Base-by-base conservation (phyloP, 208 protist genomes). In the Acanthamoeba triangularis region DNA sequence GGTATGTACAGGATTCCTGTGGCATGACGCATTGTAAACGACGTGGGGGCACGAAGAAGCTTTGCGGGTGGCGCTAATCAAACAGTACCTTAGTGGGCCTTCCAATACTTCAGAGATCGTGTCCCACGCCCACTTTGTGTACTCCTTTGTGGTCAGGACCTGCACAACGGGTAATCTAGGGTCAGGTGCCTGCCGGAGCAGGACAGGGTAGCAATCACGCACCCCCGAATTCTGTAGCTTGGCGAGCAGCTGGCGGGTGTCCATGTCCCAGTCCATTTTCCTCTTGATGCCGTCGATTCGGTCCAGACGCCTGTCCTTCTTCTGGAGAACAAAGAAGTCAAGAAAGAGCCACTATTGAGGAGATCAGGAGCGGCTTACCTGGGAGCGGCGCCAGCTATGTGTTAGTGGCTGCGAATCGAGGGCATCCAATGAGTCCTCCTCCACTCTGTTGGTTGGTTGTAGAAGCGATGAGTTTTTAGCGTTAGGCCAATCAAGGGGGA, bases 231-330 rank as follows among this genome's bases (percentile, higher is more conserved):
- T 90, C 30, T 95, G 84, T 2, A 97, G 56, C 20, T 96, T 96
- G 28, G 61, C 41, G 37, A 95, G 69, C 59, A 97, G 94, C 67
- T 96, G 94, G 0, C 33, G 65, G 49, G 93, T 92, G 33, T 97
- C 96, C 95, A 97, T 96, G 23, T 96, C 95, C 88, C 92, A 96
- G 23, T 97, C 96, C 95, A 97, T 96, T 28, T 96, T 96, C 91
- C 95, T 91, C 74, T 96, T 95, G 13, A 96, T 85, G 37, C 78
- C 95, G 49, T 96, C 95, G 28, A 96, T 91, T 44, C 93, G 90
- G 35, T 97, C 96, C 6, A 96, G 65, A 35, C 96, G 67, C 13
- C 96, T 4, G 65, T 97, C 96, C 37, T 92, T 92, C 44, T 78
- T 54, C 47, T 65, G 35, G 20, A 30, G 30, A 90, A n/a, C n/a